phyloP scores from a whole-genome alignment of 108 stramenopile genomes.

The Fragilaria crotonensis region DNA sequence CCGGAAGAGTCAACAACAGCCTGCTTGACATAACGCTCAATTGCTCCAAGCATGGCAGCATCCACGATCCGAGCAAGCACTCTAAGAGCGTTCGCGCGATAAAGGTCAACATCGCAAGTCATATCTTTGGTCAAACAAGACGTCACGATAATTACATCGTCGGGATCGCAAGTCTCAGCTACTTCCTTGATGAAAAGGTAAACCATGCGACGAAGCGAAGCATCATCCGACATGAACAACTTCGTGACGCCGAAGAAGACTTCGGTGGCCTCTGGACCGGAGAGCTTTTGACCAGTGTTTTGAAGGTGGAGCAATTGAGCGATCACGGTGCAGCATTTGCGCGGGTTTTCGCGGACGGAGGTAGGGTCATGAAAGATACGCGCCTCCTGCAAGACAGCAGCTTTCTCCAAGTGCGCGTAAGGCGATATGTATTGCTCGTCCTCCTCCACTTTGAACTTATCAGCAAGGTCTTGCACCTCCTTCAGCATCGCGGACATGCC shows the following conservation, averaged over 20 bases:
- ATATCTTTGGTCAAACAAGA: slow-evolving; percentile 98
- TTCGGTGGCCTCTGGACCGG: slow-evolving; percentile 77
- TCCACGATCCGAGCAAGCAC: slow-evolving; percentile 97
- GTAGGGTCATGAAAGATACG: slow-evolving; percentile 94
- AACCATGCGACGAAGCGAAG: slow-evolving; percentile 78
- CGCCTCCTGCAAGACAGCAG: slow-evolving; percentile 95
- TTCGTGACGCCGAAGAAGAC: slow-evolving; percentile 99
- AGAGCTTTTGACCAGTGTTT: slow-evolving; percentile 78
- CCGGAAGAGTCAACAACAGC: slow-evolving; percentile 95
- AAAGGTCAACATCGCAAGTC: slow-evolving; percentile 96
- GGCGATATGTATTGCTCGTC: slow-evolving; percentile 77
- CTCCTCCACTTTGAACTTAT: slow-evolving; percentile 88
- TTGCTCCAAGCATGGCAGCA: slow-evolving; percentile 96
- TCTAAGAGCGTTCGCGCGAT: slow-evolving; percentile 97
- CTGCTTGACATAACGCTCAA: slow-evolving; percentile 98
- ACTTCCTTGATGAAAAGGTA: slow-evolving; percentile 99
- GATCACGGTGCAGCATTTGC: slow-evolving; percentile 97
- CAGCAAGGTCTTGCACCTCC: slow-evolving; percentile 76
- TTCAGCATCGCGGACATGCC: slow-evolving; percentile 65
- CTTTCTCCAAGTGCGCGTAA: slow-evolving; percentile 96
- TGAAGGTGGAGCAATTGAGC: slow-evolving; percentile 92
- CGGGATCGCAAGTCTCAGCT: slow-evolving; percentile 95
- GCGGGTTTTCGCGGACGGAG: slow-evolving; percentile 92
- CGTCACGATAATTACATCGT: slow-evolving; percentile 99
- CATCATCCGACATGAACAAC: slow-evolving; percentile 95